phyloP scores from a whole-genome alignment of 768 basidiomycete species.

The Termitomyces sp. region DNA sequence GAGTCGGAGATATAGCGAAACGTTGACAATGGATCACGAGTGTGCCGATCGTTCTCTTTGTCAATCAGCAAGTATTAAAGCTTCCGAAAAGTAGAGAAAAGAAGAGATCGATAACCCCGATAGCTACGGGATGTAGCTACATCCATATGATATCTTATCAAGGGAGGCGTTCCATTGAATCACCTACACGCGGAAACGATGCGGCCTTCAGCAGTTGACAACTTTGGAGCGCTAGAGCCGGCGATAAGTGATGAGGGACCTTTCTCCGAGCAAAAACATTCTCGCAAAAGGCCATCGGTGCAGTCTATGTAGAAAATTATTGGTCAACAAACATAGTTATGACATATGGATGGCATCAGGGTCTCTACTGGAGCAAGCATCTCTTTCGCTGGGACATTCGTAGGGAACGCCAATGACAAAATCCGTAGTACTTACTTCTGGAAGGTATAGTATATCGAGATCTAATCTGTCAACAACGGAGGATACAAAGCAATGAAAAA shows the following conservation, averaged over 20 bases:
- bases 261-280: not conserved
- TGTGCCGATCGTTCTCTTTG: not conserved
- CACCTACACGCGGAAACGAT: not conserved
- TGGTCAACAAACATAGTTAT: not conserved
- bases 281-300: not conserved
- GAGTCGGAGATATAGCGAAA: not conserved
- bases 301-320: not conserved
- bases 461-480: conserved; percentile 17
- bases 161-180: not conserved
- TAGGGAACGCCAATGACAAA: conserved; percentile 39
- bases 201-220: not conserved
- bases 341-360: not conserved
- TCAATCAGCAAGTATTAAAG: not conserved
- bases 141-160: not conserved
- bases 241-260: not conserved
- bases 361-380: conserved; percentile 21
- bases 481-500: not conserved
- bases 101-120: not conserved
- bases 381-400: conserved; percentile 27
- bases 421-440: conserved; percentile 42
- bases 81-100: not conserved
- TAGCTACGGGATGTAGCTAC: not conserved
- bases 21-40: not conserved
- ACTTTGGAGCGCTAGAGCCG: not conserved
- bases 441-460: conserved; percentile 51